Evolutionary conservation across 108 stramenopile species (phyloP).

Genomic region (Schizochytrium sp.): DNA sequence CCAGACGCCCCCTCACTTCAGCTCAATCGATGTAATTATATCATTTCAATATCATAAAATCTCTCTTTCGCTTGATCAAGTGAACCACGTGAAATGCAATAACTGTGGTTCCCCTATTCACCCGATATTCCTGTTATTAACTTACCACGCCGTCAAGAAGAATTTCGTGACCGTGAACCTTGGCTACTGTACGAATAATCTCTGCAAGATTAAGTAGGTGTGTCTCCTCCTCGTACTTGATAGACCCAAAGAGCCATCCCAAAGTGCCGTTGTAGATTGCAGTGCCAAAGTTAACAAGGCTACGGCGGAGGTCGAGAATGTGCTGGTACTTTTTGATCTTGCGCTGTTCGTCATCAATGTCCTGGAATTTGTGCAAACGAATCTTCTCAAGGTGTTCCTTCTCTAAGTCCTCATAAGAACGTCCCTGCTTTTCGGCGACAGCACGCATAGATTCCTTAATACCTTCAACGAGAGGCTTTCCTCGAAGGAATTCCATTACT

Average conservation of each 20-base stretch:
- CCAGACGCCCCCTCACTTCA: neutral
- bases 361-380: slow-evolving; percentile 7
- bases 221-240: neutral
- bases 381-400: slow-evolving; percentile 34
- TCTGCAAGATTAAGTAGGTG: slow-evolving; percentile 30
- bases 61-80: no score
- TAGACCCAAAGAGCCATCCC: neutral
- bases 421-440: neutral
- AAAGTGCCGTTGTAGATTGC: slow-evolving; percentile 27
- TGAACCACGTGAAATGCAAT: no score
- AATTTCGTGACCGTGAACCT: slow-evolving; percentile 48
- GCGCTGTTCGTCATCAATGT: slow-evolving; percentile 13
- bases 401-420: slow-evolving; percentile 40
- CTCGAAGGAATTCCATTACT: slow-evolving; percentile 83
- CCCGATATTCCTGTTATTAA: neutral
- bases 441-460: neutral
- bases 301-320: neutral
- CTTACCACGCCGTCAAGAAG: slow-evolving; percentile 34
- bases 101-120: no score
- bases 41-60: no score
- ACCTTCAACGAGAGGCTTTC: slow-evolving; percentile 15
- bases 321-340: neutral
- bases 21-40: no score
- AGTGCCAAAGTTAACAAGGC: neutral
- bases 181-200: neutral